Evolutionary conservation across 805 yeast genomes (phyloP).

Genomic region (Lipomyces yamadae): DNA sequence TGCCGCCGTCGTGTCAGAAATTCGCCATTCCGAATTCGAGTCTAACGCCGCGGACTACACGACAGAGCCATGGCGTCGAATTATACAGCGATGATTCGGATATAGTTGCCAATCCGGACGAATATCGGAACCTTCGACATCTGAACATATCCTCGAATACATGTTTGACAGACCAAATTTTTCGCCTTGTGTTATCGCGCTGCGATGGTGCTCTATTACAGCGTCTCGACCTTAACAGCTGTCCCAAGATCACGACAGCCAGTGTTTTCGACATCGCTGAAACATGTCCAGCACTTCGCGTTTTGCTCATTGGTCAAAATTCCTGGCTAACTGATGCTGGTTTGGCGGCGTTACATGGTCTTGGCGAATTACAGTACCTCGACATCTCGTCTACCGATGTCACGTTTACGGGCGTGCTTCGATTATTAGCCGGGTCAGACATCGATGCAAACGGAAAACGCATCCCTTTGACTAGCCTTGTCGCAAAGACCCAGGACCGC

Average conservation of each 20-base stretch:
- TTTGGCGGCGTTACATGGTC: constrained; percentile 4
- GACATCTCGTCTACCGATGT: constrained; percentile 17
- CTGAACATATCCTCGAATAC: constrained; percentile 11
- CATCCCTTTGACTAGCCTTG: neutral
- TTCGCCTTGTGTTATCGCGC: constrained; percentile 7
- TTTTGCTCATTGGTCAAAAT: constrained; percentile 16
- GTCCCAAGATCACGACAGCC: constrained; percentile 13
- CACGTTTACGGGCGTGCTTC: constrained; percentile 11
- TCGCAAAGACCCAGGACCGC: neutral
- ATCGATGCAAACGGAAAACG: constrained; percentile 12
- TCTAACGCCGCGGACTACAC: neutral
- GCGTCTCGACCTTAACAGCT: constrained; percentile 10
- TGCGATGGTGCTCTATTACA: constrained; percentile 12
- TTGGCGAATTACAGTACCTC: constrained; percentile 14
- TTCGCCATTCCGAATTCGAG: neutral
- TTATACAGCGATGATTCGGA: neutral
- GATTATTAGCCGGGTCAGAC: constrained; percentile 10
- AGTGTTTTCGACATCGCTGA: constrained; percentile 1
- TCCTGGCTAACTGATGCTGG: constrained; percentile 14
- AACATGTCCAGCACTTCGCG: constrained; percentile 13
- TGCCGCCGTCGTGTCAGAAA: neutral
- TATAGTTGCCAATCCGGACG: constrained; percentile 2
- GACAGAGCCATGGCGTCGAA: neutral
- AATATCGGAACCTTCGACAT: constrained; percentile 5
- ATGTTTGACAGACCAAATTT: constrained; percentile 10